Conservation (phyloP, 1,284 basidiomycete species). For the Sanghuangporus weigelae region DNA sequence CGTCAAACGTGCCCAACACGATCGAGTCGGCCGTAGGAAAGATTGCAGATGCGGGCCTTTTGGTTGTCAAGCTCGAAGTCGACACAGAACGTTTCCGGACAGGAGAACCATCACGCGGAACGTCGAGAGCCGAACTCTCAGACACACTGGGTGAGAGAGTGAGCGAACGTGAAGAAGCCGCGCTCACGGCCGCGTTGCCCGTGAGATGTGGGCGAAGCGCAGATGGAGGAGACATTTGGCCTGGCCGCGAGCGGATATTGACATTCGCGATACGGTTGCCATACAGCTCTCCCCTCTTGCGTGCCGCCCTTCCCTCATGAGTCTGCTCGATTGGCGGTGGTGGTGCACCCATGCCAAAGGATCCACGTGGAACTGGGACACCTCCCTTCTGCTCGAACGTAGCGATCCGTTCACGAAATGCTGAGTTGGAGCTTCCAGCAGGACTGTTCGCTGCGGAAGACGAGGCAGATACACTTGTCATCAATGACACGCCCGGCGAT, state of each 20-base stretch:
- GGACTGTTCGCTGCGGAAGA: neutral
- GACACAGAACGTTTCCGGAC: constrained; percentile 16
- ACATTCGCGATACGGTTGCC: constrained; percentile 53
- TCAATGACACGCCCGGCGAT: neutral
- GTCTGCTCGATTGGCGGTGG: constrained; percentile 28
- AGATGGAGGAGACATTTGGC: constrained; percentile 1
- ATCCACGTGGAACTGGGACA: constrained; percentile 64
- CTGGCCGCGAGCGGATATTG: neutral
- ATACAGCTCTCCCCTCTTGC: constrained; percentile 58
- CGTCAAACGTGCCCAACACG: neutral
- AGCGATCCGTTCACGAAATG: constrained; percentile 65
- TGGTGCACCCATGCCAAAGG: constrained; percentile 65
- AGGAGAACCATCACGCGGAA: constrained; percentile 1
- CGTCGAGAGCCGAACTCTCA: neutral
- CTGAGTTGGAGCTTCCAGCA: constrained; percentile 28
- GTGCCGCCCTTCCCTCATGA: constrained; percentile 38
- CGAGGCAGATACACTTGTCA: neutral
- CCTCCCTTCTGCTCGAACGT: constrained; percentile 73
- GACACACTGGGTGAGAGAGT: neutral
- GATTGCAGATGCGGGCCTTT: neutral
- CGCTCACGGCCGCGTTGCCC: neutral
- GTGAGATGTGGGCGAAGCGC: constrained; percentile 3
- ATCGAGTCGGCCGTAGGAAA: neutral
- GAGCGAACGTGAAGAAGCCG: neutral
- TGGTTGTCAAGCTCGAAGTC: constrained; percentile 9